Evolutionary conservation across 192 early-diverging fungal species (phyloP).

Genomic region (Umbelopsis sp.): DNA sequence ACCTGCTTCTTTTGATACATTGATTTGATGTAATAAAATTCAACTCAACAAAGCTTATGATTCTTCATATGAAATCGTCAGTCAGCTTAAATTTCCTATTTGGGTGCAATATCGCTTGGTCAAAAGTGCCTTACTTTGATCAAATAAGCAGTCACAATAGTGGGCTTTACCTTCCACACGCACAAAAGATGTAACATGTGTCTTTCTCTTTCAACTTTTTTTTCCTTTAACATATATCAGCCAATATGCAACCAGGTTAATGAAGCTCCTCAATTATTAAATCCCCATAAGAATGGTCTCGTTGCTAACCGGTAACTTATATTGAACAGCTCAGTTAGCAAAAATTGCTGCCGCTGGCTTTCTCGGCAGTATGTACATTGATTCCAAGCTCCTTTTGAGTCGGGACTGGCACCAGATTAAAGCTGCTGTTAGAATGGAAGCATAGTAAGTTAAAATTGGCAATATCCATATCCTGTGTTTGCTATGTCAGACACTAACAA

Average conservation of each 20-base stretch:
- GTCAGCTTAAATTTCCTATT: slow-evolving; percentile 1
- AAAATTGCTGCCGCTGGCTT: slow-evolving; percentile 34
- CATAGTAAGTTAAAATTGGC: slow-evolving; percentile 21
- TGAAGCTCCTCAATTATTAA: not conserved
- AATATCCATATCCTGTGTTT: not conserved
- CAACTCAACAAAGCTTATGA: not conserved
- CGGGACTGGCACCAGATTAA: slow-evolving; percentile 43
- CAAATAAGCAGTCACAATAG: not conserved
- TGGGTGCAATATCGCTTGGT: slow-evolving; percentile 20
- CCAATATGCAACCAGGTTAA: slow-evolving; percentile 6
- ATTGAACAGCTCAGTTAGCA: not conserved
- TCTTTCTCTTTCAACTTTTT: slow-evolving; percentile 3
- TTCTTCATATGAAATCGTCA: not conserved
- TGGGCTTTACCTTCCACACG: not conserved
- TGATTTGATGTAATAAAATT: not conserved
- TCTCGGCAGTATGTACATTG: slow-evolving; percentile 50
- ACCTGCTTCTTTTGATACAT: not conserved
- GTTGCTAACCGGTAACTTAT: not conserved
- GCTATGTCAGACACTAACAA: not conserved
- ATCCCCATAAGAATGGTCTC: not conserved
- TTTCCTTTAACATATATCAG: not conserved
- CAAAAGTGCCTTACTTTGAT: not conserved
- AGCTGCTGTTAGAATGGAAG: slow-evolving; percentile 32
- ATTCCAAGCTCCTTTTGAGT: slow-evolving; percentile 45
- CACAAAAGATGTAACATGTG: not conserved